These are phyloP conservation scores for Tetracladium marchalianum DNA, from an alignment of 495 filamentous ascomycete species.

Conservation along the genomic window DNA sequence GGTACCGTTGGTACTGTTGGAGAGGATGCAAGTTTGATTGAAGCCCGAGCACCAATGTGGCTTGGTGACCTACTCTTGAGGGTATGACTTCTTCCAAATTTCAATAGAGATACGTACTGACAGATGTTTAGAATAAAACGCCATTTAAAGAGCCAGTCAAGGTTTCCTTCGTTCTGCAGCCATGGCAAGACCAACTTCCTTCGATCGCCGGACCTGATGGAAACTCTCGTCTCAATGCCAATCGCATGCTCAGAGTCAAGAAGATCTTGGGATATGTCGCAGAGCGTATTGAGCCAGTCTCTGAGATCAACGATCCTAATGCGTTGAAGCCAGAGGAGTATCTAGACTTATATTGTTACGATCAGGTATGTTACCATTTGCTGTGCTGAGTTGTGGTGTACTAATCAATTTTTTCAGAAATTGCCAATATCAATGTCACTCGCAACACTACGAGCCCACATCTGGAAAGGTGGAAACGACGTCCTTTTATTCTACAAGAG, in stretches of 20 bases:
- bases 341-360: constrained; percentile 87
- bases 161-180: constrained; percentile 82
- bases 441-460: constrained; percentile 76
- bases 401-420: constrained; percentile 25
- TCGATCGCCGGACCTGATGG: constrained; percentile 53
- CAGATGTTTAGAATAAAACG: constrained; percentile 54
- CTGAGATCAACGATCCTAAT: constrained; percentile 42
- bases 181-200: constrained; percentile 69
- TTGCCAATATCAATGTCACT: constrained; percentile 69
- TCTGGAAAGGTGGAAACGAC: constrained; percentile 89
- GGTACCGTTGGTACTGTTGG: constrained; percentile 74
- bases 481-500: constrained; percentile 84
- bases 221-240: constrained; percentile 87
- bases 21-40: constrained; percentile 69
- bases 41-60: constrained; percentile 81
- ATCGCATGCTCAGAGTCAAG: constrained; percentile 89
- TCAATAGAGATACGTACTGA: constrained; percentile 14
- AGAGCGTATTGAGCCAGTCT: constrained; percentile 70
- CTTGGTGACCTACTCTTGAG: constrained; percentile 79
- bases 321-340: constrained; percentile 79
- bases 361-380: constrained; percentile 52
- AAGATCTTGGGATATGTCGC: constrained; percentile 92
- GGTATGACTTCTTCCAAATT: constrained; percentile 28
- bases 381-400: constrained; percentile 1
- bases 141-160: constrained; percentile 89